Evolutionary conservation across 148 eudicot genomes (phyloP), one percentile per base, ranked within the genome.

Genomic region (Amaranthus hypochondriacus): DNA sequence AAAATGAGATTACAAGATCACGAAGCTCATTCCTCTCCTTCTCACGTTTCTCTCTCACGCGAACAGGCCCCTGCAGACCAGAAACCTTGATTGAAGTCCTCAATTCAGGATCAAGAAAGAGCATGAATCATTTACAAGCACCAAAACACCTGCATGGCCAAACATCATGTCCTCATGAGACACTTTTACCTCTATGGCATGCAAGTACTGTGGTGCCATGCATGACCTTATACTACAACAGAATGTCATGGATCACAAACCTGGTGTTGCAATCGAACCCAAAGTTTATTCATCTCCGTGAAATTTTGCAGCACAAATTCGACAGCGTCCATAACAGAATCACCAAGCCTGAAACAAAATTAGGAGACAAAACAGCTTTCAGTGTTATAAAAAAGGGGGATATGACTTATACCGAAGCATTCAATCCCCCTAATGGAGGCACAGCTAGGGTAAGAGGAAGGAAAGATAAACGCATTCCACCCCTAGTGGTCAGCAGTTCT

Each of bases 41-140:
- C 76, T 92, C 93, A 54, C 74, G 83, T 81, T 91, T 95, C 84
- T 95, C 99, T 80, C 78, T 86, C 71, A 82, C 83, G 74, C 86
- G 87, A 75, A 71, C 81, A 72, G 97, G 89, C 75, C 97, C 99
- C 99, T 95, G 97, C 99, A 95, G 96, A 89, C 89, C 94, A 95
- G 84, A 95, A 95, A 92, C 86, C 90, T 92, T 85, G 83, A 87
- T 89, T 87, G 97, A 92, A 88, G 88, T 90, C 91, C 91, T 89
- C 91, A 89, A 87, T 87, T 84, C 90, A 89, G 90, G 92, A 80
- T 87, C 91, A 91, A 82, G 93, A 87, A 89, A 90, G 85, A 86
- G 82, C 84, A 91, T 88, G 88, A 83, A 90, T 90, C 86, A 85
- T 83, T 87, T 84, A 86, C 90, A 90, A 90, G 90, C 91, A 91